Evolutionary conservation across 345 rosid species (phyloP).

Genomic region (Rhodamnia rubescens): DNA sequence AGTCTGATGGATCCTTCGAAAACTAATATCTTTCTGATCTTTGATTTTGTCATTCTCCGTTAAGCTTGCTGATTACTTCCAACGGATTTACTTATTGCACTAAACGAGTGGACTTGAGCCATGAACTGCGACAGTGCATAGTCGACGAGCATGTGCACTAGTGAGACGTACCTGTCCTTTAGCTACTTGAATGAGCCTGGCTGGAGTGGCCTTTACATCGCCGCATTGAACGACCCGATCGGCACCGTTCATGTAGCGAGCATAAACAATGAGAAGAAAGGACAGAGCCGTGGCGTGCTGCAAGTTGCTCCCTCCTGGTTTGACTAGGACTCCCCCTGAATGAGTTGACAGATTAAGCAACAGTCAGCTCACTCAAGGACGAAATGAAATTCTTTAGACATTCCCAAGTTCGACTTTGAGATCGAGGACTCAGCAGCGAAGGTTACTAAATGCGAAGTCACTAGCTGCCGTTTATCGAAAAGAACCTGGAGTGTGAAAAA

Average conservation of each 20-base stretch:
- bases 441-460: background rate
- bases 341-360: background rate
- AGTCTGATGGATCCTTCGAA: background rate
- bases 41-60: background rate
- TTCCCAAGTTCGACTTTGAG: background rate
- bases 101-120: background rate
- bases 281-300: conserved; percentile 37
- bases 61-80: background rate
- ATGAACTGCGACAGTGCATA: background rate
- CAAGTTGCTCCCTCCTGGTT: conserved; percentile 42
- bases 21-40: background rate
- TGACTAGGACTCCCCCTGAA: conserved; percentile 42
- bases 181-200: conserved; percentile 21
- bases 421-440: background rate
- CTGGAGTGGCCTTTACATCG: conserved; percentile 7
- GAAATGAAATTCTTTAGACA: background rate
- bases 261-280: conserved; percentile 39
- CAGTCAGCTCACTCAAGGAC: background rate
- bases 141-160: background rate
- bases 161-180: conserved; percentile 29
- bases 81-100: background rate
- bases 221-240: conserved; percentile 19
- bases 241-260: conserved; percentile 15
- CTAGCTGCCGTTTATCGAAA: background rate
- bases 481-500: background rate